Conservation (phyloP, 139 green algal species). For the Coelastrella sp. region DNA sequence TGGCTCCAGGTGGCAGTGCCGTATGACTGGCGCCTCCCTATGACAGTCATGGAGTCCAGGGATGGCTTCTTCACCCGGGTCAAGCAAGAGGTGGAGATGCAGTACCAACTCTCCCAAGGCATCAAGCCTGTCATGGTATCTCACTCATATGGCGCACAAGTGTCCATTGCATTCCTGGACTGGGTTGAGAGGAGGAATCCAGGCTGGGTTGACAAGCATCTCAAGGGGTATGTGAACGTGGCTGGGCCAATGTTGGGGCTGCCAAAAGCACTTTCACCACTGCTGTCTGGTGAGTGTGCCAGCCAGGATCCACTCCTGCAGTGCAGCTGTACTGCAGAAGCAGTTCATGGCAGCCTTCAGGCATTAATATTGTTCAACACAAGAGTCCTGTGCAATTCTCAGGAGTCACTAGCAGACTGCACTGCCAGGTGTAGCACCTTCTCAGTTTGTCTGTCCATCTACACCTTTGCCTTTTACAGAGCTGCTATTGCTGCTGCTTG, state of each 20-base stretch:
- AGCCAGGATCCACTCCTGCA: neutral
- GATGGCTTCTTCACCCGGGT: conserved; percentile 78
- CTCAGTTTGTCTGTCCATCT: neutral
- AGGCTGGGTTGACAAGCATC: conserved; percentile 78
- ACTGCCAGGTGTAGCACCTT: too few relatives aligned
- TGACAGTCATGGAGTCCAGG: conserved; percentile 71
- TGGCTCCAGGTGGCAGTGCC: conserved; percentile 57
- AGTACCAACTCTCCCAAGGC: conserved; percentile 30
- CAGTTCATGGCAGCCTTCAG: neutral
- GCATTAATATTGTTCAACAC: neutral
- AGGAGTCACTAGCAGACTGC: too few relatives aligned
- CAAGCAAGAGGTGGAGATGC: conserved; percentile 54
- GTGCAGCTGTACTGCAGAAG: neutral
- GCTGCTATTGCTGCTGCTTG: neutral
- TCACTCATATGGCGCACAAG: conserved; percentile 60
- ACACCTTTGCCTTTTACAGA: neutral
- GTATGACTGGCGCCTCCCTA: conserved; percentile 87
- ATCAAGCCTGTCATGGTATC: conserved; percentile 71
- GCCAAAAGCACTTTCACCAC: conserved; percentile 74
- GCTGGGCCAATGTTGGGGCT: conserved; percentile 77
- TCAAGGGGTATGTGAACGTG: conserved; percentile 77
- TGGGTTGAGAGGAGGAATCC: conserved; percentile 55
- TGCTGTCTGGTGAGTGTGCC: conserved; percentile 67
- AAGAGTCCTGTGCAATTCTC: too few relatives aligned
- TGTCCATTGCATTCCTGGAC: conserved; percentile 63